phyloP scores from a whole-genome alignment of 2,329 filamentous ascomycete species.

The Daldinia sp. region DNA sequence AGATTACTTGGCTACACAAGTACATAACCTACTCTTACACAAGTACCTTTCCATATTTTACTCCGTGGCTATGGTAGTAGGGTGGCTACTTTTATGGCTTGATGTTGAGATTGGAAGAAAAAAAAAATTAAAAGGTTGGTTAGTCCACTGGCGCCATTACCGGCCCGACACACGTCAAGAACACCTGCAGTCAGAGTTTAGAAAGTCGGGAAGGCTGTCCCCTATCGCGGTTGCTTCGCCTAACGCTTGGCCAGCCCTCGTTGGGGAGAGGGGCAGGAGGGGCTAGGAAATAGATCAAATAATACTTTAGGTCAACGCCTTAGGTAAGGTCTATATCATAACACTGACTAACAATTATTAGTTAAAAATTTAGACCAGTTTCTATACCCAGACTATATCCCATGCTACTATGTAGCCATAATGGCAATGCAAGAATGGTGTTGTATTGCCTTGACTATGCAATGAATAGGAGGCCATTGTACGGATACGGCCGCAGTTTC shows the following conservation, averaged over 20 bases:
- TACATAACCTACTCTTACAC: constrained; percentile 8
- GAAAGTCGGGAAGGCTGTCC: background rate
- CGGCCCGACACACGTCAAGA: constrained; percentile 31
- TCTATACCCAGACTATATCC: background rate
- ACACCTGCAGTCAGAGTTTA: constrained; percentile 13
- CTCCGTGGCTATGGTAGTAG: constrained; percentile 11
- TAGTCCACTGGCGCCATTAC: constrained; percentile 21
- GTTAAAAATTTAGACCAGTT: background rate
- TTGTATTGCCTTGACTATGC: too few relatives aligned
- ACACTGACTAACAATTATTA: background rate
- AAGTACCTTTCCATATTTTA: constrained; percentile 14
- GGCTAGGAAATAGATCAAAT: background rate
- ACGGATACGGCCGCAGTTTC: constrained; percentile 1
- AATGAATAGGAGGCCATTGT: background rate
- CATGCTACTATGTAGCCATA: background rate
- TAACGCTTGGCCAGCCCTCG: background rate
- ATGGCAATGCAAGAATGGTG: background rate
- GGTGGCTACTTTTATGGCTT: background rate
- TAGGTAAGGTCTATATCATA: constrained; percentile 1
- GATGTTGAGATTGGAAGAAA: constrained; percentile 9
- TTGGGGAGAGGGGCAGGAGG: background rate
- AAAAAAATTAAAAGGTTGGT: constrained; percentile 27
- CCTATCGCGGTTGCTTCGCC: background rate
- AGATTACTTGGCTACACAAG: constrained; percentile 34
- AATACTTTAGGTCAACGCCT: constrained; percentile 1